These are phyloP conservation scores for Elsinoe fawcettii DNA, from an alignment of 2,329 filamentous ascomycete species.

Conservation along the genomic window DNA sequence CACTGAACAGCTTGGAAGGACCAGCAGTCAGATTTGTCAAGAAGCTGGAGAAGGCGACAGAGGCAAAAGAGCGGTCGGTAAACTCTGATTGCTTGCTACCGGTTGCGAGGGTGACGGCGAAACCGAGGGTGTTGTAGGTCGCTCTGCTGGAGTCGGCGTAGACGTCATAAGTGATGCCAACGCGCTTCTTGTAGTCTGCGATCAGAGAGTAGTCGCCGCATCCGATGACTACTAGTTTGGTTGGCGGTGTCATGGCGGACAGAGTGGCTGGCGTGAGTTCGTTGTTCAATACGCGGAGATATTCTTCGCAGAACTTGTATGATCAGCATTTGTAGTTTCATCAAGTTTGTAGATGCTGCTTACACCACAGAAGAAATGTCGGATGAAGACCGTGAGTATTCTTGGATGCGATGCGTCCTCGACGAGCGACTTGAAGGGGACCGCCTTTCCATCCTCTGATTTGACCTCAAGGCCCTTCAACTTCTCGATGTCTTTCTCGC, in stretches of 20 bases:
- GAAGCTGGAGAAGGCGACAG: slow-evolving; percentile 19
- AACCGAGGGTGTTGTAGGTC: slow-evolving; percentile 28
- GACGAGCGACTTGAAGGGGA: slow-evolving; percentile 25
- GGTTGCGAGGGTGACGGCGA: slow-evolving; percentile 24
- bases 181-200: slow-evolving; percentile 25
- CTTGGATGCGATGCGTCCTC: slow-evolving; percentile 18
- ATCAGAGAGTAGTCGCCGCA: slow-evolving; percentile 29
- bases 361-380: slow-evolving; percentile 36
- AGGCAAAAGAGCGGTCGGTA: slow-evolving; percentile 18
- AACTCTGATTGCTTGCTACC: slow-evolving; percentile 26
- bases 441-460: slow-evolving; percentile 21
- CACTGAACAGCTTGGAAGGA: slow-evolving; percentile 21
- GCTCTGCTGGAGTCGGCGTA: slow-evolving; percentile 28
- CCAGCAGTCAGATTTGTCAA: slow-evolving; percentile 20
- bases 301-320: slow-evolving; percentile 28
- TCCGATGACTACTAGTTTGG: slow-evolving; percentile 28
- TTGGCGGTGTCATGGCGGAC: slow-evolving; percentile 21
- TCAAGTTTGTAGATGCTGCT: slow-evolving; percentile 15
- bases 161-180: slow-evolving; percentile 26
- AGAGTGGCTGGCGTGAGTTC: slow-evolving; percentile 22
- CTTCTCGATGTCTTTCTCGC: slow-evolving; percentile 10
- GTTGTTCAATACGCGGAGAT: slow-evolving; percentile 25
- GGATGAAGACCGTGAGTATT: slow-evolving; percentile 32
- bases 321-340: background rate
- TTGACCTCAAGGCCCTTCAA: background rate